Base-by-base conservation (phyloP, 2,329 filamentous ascomycete genomes). In the Fusarium decemcellulare region DNA sequence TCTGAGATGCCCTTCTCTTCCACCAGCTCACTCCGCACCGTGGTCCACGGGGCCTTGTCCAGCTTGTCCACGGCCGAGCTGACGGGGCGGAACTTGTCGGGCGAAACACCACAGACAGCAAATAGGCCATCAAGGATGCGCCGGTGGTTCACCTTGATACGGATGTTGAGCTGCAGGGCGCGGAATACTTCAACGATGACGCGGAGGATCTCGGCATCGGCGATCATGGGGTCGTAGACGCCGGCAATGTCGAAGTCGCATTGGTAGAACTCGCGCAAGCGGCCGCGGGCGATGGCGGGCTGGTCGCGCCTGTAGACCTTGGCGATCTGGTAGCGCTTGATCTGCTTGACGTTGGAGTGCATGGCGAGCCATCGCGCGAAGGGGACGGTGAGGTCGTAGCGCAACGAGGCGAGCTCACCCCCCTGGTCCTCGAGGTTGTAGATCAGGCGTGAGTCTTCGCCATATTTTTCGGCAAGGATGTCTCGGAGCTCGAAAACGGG, bases 211-310 rank as follows among this genome's bases (percentile, higher is more conserved):
- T 98, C 95, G 40, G 94, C 93, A 77, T 98, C 95, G 60, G 95
- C 93, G 29, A 97, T 87, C 94, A 98, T 97, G 57, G 93, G 82
- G 78, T 97, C 95, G 83, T 94, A 97, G 43, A 83, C 85, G 65
- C 95, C 94, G 12, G 95, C 95, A 81, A 98, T 95, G 78, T 98
- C 95, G 77, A 98, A 97, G 82, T 98, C 95, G 83, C 95, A 98
- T 81, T 98, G 95, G 84, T 97, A 97, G 81, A 97, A 97, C 82
- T 98, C 95, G 76, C 95, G 89, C 92, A 97, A 96, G 57, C 95
- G 90, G 54, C 95, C 95, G 79, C 97, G 96, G 67, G 92, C 93
- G 83, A 98, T 93, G 65, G 94, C 74, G 12, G 81, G 81, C 67
- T 83, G 81, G 61, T 83, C 81, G 72, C 81, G 73, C 48, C 82